These are phyloP conservation scores for Agrostemma githago DNA, from an alignment of 148 eudicot genomes.

Conservation along the genomic window DNA sequence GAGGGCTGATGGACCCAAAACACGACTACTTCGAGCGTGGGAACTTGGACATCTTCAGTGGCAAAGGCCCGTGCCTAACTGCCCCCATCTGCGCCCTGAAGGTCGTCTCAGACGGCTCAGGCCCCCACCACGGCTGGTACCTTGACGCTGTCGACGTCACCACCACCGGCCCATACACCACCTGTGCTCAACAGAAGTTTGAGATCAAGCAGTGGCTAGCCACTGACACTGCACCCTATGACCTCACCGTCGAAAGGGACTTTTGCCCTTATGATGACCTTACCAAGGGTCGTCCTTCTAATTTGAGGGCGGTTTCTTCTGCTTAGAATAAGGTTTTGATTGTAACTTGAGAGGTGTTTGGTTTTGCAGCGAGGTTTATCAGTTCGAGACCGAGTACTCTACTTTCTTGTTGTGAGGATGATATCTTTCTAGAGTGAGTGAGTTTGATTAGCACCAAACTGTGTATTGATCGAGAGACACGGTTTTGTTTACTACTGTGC, in stretches of 20 bases:
- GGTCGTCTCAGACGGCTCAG: conserved; percentile 64
- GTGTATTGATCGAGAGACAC: background rate
- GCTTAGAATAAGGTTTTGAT: conserved; percentile 10
- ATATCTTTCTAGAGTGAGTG: background rate
- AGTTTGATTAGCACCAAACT: background rate
- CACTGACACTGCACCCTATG: conserved; percentile 38
- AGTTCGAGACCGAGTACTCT: background rate
- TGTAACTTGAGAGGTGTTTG: background rate
- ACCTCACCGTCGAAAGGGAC: conserved; percentile 43
- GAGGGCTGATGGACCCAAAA: conserved; percentile 60
- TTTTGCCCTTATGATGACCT: conserved; percentile 24
- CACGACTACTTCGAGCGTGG: conserved; percentile 79
- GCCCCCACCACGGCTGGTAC: conserved; percentile 55
- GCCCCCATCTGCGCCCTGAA: conserved; percentile 53
- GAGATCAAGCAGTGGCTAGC: conserved; percentile 62
- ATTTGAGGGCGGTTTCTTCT: conserved; percentile 17
- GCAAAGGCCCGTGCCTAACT: conserved; percentile 51
- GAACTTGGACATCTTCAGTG: conserved; percentile 71
- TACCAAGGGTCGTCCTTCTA: conserved; percentile 5
- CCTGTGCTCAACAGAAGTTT: conserved; percentile 39
- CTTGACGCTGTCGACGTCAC: conserved; percentile 62
- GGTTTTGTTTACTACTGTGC: background rate
- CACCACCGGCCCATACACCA: conserved; percentile 41
- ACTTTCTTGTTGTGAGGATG: background rate
- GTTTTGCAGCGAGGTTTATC: background rate